A percentile compares a stretch with the other conserved stretches of the same genome.
phyloP scores from a whole-genome alignment of 129 eudicot species.

The Lactuca saligna region DNA sequence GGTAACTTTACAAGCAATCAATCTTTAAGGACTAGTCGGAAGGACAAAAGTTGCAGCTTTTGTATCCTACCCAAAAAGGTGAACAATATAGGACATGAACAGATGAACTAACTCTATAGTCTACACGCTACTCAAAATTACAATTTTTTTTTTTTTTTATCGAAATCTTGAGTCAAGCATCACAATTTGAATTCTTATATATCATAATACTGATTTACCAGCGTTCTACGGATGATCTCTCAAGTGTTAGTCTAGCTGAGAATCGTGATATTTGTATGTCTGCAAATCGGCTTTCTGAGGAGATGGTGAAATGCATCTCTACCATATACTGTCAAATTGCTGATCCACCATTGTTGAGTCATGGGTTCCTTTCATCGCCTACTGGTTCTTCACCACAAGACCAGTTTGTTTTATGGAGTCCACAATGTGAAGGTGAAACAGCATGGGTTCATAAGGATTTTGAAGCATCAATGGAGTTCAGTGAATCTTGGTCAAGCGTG shows the following conservation, averaged over 20 bases:
- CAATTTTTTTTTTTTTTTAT: too few relatives aligned
- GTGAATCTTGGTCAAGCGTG: constrained; percentile 47
- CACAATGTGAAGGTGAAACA: constrained; percentile 35
- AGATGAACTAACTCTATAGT: too few relatives aligned
- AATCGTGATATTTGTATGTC: constrained; percentile 43
- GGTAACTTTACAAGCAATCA: constrained; percentile 37
- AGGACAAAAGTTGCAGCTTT: neutral
- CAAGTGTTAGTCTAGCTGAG: constrained; percentile 46
- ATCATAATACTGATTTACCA: constrained; percentile 24
- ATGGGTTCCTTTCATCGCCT: constrained; percentile 35
- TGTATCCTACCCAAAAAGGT: neutral
- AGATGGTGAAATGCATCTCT: constrained; percentile 72
- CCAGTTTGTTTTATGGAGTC: constrained; percentile 45
- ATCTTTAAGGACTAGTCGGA: neutral
- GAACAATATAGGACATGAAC: neutral
- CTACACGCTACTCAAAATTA: too few relatives aligned
- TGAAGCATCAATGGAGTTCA: constrained; percentile 46
- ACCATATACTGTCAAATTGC: constrained; percentile 65
- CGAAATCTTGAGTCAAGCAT: neutral
- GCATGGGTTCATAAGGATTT: constrained; percentile 29
- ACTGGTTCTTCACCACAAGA: constrained; percentile 45
- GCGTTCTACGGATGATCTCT: constrained; percentile 41
- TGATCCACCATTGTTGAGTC: constrained; percentile 49
- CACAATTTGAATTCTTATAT: constrained; percentile 5
- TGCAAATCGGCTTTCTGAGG: constrained; percentile 81